Conservation (phyloP, 805 yeast genomes). For the Starmera pachycereana region DNA sequence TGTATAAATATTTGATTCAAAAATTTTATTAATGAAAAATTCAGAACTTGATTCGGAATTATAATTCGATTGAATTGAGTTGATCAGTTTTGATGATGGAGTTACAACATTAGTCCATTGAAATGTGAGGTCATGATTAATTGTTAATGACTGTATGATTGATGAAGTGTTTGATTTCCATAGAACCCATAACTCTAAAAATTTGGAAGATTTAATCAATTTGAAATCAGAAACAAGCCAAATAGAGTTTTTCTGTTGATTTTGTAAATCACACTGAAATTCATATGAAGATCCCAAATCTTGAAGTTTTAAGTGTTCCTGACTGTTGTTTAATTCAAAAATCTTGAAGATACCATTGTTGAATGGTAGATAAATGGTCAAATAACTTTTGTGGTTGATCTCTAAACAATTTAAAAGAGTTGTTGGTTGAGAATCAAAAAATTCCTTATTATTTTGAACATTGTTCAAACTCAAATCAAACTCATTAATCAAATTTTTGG, state of each 20-base stretch:
- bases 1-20: constrained; percentile 40
- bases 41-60: constrained; percentile 24
- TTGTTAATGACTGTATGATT: constrained; percentile 26
- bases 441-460: constrained; percentile 9
- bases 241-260: constrained; percentile 19
- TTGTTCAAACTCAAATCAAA: constrained; percentile 8
- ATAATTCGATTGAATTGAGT: constrained; percentile 18
- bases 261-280: constrained; percentile 22
- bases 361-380: constrained; percentile 32
- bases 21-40: constrained; percentile 34
- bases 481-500: constrained; percentile 21
- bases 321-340: constrained; percentile 18
- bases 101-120: constrained; percentile 14
- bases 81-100: constrained; percentile 4
- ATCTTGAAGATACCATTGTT: constrained; percentile 33
- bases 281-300: constrained; percentile 20
- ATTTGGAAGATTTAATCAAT: constrained; percentile 12
- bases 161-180: constrained; percentile 60
- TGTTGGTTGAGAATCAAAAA: constrained; percentile 22
- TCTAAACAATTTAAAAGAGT: constrained; percentile 17
- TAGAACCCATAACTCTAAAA: constrained; percentile 29
- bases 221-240: constrained; percentile 42
- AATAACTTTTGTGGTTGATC: constrained; percentile 5
- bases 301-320: constrained; percentile 11
- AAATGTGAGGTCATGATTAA: constrained; percentile 16